Conservation (phyloP, 176 grass and related monocot species). For the Paspalum vaginatum region DNA sequence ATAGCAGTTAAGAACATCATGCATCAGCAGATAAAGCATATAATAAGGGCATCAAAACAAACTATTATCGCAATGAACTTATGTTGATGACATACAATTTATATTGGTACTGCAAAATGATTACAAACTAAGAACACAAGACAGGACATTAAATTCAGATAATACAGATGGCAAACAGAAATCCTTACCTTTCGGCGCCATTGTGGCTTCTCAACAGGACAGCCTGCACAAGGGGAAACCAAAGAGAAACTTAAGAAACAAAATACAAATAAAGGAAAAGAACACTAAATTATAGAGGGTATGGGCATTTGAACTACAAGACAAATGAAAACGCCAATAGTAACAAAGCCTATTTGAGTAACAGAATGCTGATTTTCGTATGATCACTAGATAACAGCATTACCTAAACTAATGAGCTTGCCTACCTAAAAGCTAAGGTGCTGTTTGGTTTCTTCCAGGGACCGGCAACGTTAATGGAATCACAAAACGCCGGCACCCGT, state of each 20-base stretch:
- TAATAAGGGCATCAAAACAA: not conserved
- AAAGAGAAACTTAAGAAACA: not conserved
- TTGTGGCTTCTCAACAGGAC: not conserved
- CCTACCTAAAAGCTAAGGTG: not conserved
- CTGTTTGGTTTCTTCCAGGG: too few species aligned
- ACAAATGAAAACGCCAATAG: too few species aligned
- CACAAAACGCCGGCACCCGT: too few species aligned
- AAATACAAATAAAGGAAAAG: not conserved
- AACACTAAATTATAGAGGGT: not conserved
- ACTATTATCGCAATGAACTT: not conserved
- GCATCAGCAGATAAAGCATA: not conserved
- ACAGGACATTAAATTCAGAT: not conserved
- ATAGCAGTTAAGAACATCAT: too few species aligned
- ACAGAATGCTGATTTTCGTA: too few species aligned
- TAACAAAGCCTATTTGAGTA: not conserved
- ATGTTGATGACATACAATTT: not conserved
- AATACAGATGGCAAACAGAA: not conserved
- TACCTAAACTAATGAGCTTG: not conserved
- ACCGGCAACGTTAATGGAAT: too few species aligned
- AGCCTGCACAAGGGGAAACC: too few species aligned
- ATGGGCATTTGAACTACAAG: too few species aligned
- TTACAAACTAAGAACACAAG: too few species aligned
- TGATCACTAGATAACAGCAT: too few species aligned
- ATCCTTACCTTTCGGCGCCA: conserved; percentile 28
- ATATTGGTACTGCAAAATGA: not conserved